Percentiles rank a stretch among this genome's conserved stretches.
Evolutionary conservation across 176 grass and related monocot genomes (phyloP).

Genomic region (Rhynchospora tenuis): DNA sequence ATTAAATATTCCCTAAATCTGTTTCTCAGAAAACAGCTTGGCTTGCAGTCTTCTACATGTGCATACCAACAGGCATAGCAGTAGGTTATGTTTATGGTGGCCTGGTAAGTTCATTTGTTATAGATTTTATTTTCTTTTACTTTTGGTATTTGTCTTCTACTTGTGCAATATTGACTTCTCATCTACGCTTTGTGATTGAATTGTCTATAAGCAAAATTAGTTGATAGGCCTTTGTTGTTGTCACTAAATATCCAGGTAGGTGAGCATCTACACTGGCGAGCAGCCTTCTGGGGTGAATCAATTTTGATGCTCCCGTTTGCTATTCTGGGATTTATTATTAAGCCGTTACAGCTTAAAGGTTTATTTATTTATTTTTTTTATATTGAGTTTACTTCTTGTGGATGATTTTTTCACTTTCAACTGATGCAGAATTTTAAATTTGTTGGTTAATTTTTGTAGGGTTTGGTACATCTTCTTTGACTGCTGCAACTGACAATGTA

Average conservation of each 20-base stretch:
- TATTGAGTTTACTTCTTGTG: not conserved
- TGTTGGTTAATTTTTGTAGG: slow-evolving; percentile 27
- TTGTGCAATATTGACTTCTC: not conserved
- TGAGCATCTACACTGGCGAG: slow-evolving; percentile 65
- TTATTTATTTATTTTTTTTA: slow-evolving; percentile 8
- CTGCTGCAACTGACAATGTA: not conserved
- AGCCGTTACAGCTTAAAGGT: slow-evolving; percentile 93
- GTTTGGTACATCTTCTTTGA: slow-evolving; percentile 23
- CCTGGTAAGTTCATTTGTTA: slow-evolving; percentile 57
- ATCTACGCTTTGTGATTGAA: not conserved
- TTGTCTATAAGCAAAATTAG: not conserved
- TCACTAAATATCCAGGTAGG: slow-evolving; percentile 46
- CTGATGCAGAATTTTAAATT: slow-evolving; percentile 3
- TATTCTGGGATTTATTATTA: slow-evolving; percentile 90
- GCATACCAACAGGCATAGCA: slow-evolving; percentile 96
- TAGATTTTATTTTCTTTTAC: slow-evolving; percentile 11
- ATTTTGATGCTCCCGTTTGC: slow-evolving; percentile 99
- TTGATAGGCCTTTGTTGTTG: not conserved
- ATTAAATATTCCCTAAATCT: slow-evolving; percentile 32
- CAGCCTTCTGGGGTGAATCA: slow-evolving; percentile 94
- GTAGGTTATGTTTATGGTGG: slow-evolving; percentile 95
- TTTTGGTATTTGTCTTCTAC: slow-evolving; percentile 11
- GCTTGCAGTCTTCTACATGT: slow-evolving; percentile 99
- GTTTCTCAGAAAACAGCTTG: slow-evolving; percentile 88
- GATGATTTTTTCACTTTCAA: not conserved